Conservation (phyloP, 2,329 filamentous ascomycete genomes). For the Seiridium cupressi region DNA sequence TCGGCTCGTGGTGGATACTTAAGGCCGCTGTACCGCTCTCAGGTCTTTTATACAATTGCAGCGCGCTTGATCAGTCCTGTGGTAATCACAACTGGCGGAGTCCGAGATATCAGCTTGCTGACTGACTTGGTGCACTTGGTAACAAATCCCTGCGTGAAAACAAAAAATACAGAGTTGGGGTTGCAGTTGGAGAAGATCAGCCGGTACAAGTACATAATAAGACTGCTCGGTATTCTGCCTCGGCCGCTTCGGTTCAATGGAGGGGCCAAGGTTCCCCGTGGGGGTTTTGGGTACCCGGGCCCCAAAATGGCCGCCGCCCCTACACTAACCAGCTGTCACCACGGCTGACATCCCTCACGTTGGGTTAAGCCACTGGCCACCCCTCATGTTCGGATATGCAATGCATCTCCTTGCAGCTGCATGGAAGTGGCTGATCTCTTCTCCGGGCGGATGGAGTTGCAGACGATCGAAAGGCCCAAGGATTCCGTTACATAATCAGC, state of each 20-base stretch:
- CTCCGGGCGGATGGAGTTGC: no score
- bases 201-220: not conserved
- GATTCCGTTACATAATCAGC: no score
- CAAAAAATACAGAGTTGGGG: not conserved
- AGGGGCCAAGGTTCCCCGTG: conserved; percentile 3
- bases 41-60: not conserved
- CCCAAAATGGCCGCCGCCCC: not conserved
- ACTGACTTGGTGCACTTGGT: no score
- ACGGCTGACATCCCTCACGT: not conserved
- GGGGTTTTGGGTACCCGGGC: not conserved
- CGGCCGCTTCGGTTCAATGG: conserved; percentile 9
- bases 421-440: no score
- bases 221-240: not conserved
- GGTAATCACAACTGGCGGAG: no score
- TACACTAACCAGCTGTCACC: not conserved
- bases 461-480: no score
- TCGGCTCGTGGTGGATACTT: conserved; percentile 1
- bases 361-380: no score
- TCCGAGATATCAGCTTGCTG: no score
- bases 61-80: not conserved
- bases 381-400: not conserved
- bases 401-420: not conserved
- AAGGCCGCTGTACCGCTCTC: not conserved
- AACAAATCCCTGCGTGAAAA: not conserved
- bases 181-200: not conserved